Conservation (phyloP, 495 filamentous ascomycete species). For the Geoglossum glabrum region DNA sequence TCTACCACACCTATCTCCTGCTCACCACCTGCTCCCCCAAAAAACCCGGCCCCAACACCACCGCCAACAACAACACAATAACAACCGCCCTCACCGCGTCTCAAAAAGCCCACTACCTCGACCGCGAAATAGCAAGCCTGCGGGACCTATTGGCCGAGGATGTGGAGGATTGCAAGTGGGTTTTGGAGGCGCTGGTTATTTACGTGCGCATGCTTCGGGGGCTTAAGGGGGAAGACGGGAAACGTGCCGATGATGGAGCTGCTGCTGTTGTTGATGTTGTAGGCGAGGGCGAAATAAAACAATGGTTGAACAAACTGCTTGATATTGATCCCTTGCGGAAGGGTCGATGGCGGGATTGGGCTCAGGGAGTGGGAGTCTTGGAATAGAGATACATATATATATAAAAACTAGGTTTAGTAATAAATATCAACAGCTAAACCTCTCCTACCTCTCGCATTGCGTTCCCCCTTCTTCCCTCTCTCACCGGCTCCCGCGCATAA, state of each 20-base stretch:
- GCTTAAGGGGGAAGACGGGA: background rate
- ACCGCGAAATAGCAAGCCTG: conserved; percentile 20
- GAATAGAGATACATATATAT: too few species aligned
- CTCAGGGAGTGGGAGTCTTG: background rate
- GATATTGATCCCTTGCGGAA: background rate
- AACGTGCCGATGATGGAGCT: too few species aligned
- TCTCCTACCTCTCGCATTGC: too few species aligned
- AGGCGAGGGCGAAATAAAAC: background rate
- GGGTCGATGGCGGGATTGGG: background rate
- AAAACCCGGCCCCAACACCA: background rate
- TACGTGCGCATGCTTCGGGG: conserved; percentile 16
- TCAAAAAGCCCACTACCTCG: conserved; percentile 9
- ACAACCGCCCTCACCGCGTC: background rate
- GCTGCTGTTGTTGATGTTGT: too few species aligned
- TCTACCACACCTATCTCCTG: conserved; percentile 78
- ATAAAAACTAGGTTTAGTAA: too few species aligned
- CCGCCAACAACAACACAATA: conserved; percentile 19
- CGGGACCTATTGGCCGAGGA: conserved; percentile 40
- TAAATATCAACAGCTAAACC: too few species aligned
- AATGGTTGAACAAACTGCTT: background rate
- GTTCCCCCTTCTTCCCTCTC: too few species aligned
- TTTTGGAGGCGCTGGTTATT: conserved; percentile 53
- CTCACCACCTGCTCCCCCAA: conserved; percentile 24
- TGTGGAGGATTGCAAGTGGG: conserved; percentile 52
- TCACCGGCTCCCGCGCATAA: too few species aligned